Evolutionary conservation across 768 basidiomycete species (phyloP).

Genomic region (Lanmaoa rubissima): DNA sequence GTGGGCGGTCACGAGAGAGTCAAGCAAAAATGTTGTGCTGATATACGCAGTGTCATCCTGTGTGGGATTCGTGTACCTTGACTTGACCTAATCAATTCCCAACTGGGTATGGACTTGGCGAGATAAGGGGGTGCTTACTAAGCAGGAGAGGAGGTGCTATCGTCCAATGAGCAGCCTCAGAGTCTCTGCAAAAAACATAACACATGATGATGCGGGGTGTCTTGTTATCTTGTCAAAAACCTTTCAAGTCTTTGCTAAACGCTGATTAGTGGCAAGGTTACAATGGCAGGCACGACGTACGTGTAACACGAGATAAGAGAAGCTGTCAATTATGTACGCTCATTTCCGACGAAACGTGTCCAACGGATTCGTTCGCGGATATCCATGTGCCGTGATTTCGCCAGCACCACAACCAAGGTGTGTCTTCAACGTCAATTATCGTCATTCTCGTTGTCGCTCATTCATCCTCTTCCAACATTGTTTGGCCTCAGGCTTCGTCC

Average conservation of each 20-base stretch:
- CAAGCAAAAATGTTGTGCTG: neutral
- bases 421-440: neutral
- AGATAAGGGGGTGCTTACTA: constrained; percentile 24
- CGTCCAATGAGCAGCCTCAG: constrained; percentile 17
- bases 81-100: neutral
- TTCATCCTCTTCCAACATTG: neutral
- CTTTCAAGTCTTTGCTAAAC: neutral
- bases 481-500: neutral
- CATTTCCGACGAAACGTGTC: neutral
- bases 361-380: too few relatives aligned
- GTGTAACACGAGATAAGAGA: constrained; percentile 13
- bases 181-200: neutral
- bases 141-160: constrained; percentile 19
- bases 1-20: constrained; percentile 4
- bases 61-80: constrained; percentile 22
- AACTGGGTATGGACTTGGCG: constrained; percentile 6
- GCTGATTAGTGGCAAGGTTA: neutral
- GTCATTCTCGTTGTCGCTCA: too few relatives aligned
- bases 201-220: neutral
- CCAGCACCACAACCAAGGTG: neutral
- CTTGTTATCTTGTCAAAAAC: constrained; percentile 19
- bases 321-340: neutral
- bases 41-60: constrained; percentile 17
- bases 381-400: too few relatives aligned
- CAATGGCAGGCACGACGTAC: constrained; percentile 10